Percentiles rank a stretch among this genome's conserved stretches.
phyloP scores from a whole-genome alignment of 768 basidiomycete species.

The Termitomyces sp. region DNA sequence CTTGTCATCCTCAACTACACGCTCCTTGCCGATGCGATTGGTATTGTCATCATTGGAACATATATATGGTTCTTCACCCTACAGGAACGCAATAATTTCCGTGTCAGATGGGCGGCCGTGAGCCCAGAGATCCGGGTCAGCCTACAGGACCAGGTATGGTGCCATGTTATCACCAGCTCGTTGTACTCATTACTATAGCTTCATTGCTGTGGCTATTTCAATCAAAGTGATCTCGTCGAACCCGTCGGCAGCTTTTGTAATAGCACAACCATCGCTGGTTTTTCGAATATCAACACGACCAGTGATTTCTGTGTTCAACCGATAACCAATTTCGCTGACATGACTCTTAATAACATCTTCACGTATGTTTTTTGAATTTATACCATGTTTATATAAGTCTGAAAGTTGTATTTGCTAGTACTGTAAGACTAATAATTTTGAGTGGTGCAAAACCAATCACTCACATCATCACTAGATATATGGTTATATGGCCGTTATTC shows the following conservation, averaged over 20 bases:
- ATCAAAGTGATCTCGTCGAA: slow-evolving; percentile 53
- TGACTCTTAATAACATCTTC: slow-evolving; percentile 76
- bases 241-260: slow-evolving; percentile 64
- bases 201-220: slow-evolving; percentile 84
- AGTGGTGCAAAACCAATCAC: background rate
- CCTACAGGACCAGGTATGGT: slow-evolving; percentile 71
- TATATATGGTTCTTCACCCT: slow-evolving; percentile 84
- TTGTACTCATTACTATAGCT: slow-evolving; percentile 41
- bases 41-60: slow-evolving; percentile 62
- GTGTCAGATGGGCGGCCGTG: slow-evolving; percentile 48
- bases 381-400: background rate
- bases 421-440: slow-evolving; percentile 29
- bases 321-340: slow-evolving; percentile 65
- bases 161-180: background rate
- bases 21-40: slow-evolving; percentile 61
- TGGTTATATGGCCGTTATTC: slow-evolving; percentile 79
- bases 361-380: slow-evolving; percentile 49
- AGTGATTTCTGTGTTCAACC: slow-evolving; percentile 70
- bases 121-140: slow-evolving; percentile 42
- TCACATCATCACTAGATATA: slow-evolving; percentile 45
- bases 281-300: slow-evolving; percentile 34
- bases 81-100: slow-evolving; percentile 65
- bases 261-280: slow-evolving; percentile 35
- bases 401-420: slow-evolving; percentile 29
- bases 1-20: slow-evolving; percentile 77